A percentile compares a stretch with the other conserved stretches of the same genome.
Conservation (phyloP, 1,139 yeast genomes). For the Fermentozyma sake region DNA sequence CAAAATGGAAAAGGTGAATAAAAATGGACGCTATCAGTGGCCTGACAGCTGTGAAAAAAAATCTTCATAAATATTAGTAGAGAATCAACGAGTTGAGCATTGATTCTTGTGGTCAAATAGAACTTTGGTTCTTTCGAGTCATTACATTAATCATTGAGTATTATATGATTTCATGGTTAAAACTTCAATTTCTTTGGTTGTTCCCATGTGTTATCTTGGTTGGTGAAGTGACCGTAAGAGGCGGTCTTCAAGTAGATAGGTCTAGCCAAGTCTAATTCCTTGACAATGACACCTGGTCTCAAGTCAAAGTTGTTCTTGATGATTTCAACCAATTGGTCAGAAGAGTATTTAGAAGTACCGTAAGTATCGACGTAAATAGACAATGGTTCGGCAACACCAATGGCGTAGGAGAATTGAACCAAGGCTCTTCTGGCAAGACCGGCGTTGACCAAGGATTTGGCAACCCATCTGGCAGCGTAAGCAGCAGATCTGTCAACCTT, state of each 20-base stretch:
- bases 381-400: constrained; percentile 99
- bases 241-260: constrained; percentile 99
- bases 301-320: constrained; percentile 93
- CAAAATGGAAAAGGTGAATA: constrained; percentile 7
- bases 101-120: constrained; percentile 14
- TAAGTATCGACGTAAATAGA: constrained; percentile 96
- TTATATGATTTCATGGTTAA: constrained; percentile 36
- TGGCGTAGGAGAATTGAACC: constrained; percentile 98
- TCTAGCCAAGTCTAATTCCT: constrained; percentile 93
- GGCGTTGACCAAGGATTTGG: constrained; percentile 93
- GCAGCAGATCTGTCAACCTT: constrained; percentile 99
- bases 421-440: constrained; percentile 96
- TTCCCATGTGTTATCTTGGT: constrained; percentile 99
- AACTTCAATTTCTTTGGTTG: constrained; percentile 85
- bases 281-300: constrained; percentile 99
- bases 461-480: constrained; percentile 99
- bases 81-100: constrained; percentile 54
- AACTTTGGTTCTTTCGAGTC: constrained; percentile 24
- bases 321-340: constrained; percentile 85
- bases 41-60: too few relatives aligned
- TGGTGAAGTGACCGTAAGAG: constrained; percentile 98
- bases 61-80: constrained; percentile 8
- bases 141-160: constrained; percentile 43
- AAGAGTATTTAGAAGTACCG: constrained; percentile 89
- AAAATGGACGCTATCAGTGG: constrained; percentile 7